These are phyloP conservation scores for Termitomyces eurrhizus DNA, from an alignment of 768 basidiomycete species.

Conservation along the genomic window DNA sequence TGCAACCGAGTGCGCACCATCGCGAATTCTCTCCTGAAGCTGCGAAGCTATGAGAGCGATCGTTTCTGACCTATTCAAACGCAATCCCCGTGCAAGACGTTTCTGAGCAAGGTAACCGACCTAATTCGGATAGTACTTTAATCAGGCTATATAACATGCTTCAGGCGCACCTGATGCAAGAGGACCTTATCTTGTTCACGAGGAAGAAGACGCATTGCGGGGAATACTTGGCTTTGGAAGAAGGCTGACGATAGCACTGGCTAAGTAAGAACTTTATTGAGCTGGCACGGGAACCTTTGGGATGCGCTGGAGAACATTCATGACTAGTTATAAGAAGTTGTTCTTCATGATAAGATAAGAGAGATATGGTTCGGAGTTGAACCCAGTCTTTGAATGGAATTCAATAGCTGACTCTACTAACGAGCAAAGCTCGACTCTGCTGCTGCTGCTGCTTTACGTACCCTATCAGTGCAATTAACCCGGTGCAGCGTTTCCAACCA, in stretches of 20 bases:
- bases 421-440: background rate
- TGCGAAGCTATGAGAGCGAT: constrained; percentile 88
- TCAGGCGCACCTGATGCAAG: constrained; percentile 53
- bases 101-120: constrained; percentile 90
- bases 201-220: constrained; percentile 64
- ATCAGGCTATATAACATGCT: background rate
- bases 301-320: background rate
- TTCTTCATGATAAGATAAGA: constrained; percentile 9
- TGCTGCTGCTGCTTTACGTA: background rate
- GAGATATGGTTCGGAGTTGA: background rate
- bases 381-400: background rate
- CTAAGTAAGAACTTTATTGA: background rate
- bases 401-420: background rate
- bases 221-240: background rate
- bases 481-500: background rate
- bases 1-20: constrained; percentile 81
- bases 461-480: background rate
- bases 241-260: background rate
- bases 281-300: background rate
- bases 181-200: constrained; percentile 74
- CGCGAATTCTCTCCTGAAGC: constrained; percentile 90
- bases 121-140: constrained; percentile 29
- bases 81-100: constrained; percentile 88
- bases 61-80: constrained; percentile 85
- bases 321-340: background rate